These are phyloP conservation scores for Udeniomyces megalosporus DNA, from an alignment of 768 basidiomycete species.

Conservation along the genomic window DNA sequence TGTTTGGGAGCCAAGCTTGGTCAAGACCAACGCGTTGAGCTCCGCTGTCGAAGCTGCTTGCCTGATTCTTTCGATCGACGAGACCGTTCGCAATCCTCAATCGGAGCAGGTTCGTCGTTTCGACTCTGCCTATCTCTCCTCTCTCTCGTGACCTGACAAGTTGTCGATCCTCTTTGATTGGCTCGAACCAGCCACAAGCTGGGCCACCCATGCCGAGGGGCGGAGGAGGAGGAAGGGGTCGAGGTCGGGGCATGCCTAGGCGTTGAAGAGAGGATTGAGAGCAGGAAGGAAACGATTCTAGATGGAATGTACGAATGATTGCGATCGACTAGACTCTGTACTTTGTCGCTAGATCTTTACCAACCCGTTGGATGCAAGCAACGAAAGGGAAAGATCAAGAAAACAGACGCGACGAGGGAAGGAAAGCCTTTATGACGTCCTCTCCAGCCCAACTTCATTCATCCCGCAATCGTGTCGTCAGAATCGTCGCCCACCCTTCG, in stretches of 20 bases:
- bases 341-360: too few relatives aligned
- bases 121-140: not conserved
- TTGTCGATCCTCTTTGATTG: not conserved
- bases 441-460: too few relatives aligned
- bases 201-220: constrained; percentile 89
- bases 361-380: too few relatives aligned
- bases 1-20: constrained; percentile 93
- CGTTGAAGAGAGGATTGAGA: constrained; percentile 13
- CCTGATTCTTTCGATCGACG: constrained; percentile 86
- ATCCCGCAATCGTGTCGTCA: too few relatives aligned
- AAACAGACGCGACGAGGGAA: too few relatives aligned
- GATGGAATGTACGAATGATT: too few relatives aligned
- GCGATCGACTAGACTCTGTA: too few relatives aligned
- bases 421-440: too few relatives aligned
- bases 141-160: not conserved
- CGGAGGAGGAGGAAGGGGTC: constrained; percentile 69
- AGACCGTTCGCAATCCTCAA: constrained; percentile 90
- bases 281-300: not conserved
- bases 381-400: too few relatives aligned
- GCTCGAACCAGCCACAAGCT: constrained; percentile 43
- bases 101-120: constrained; percentile 40
- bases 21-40: constrained; percentile 87
- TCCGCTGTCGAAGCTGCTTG: constrained; percentile 94
- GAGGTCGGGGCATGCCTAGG: constrained; percentile 51
- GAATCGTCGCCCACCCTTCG: too few relatives aligned